Evolutionary conservation across 2,329 filamentous ascomycete species (phyloP), one percentile per base, ranked within the genome.

Genomic region (Colletotrichum tabaci): DNA sequence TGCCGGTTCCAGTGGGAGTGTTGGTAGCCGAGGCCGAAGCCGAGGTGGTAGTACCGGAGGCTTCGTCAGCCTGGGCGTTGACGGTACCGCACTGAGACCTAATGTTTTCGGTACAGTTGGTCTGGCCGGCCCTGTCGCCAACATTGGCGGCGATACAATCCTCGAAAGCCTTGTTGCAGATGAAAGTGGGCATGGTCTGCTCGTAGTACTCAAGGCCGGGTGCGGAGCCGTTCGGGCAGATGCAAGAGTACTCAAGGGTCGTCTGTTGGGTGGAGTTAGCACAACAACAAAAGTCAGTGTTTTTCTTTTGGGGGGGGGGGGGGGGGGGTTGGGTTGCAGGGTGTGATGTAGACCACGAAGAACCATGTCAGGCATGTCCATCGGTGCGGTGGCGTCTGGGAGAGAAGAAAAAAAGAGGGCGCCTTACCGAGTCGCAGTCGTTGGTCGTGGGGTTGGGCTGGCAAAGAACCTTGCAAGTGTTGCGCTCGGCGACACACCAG

Each of bases 121-220:
- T 76, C 80, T 89, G 87, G 50, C 78, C 84, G 12, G 74, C 75
- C 23, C 80, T 76, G 76, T 85, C 81, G 78, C 82, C 82, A 38
- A 81, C 80, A 76, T 86, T 84, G 56, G 77, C 69, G 2, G 49
- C 55, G 75, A 84, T 87, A 81, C 88, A 90, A 71, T 86, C 79
- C 35, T 76, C 73, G 79, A 82, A 88, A 50, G 87, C 84, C 71
- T 82, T 71, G 67, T 84, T 35, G 83, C 88, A 90, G 76, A 88
- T 84, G 76, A 87, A 89, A 67, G 81, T 84, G 58, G 85, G 84
- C 74, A 90, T 80, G 3, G 87, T 88, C 81, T 89, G 84, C 60
- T 73, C 75, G 81, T 88, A 90, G 78, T 86, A 84, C 78, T 88
- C 81, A 56, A 90, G 84, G 69, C 85, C 86, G 16, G 88, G 87